Conservation (phyloP, 2,329 filamentous ascomycete genomes). For the Scolecobasidium constrictum region DNA sequence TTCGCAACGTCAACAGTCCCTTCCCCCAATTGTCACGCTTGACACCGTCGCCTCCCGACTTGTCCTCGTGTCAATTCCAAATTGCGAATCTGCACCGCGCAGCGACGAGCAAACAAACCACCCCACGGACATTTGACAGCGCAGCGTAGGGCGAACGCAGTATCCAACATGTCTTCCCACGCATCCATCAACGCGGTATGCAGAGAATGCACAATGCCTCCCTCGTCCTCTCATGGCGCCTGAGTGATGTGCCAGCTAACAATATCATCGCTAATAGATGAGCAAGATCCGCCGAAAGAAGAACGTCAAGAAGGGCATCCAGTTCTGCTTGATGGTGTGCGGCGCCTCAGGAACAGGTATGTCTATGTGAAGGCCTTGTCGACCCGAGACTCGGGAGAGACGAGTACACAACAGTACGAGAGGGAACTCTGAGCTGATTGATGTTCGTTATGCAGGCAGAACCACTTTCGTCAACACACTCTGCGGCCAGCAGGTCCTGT, state of each 20-base stretch:
- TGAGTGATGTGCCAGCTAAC: constrained; percentile 12
- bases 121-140: not conserved
- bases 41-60: no score
- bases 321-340: constrained; percentile 99
- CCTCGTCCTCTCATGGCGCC: constrained; percentile 4
- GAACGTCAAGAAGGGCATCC: constrained; percentile 99
- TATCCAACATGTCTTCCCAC: constrained; percentile 7
- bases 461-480: constrained; percentile 99
- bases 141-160: not conserved
- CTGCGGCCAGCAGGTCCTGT: constrained; percentile 85
- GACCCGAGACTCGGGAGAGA: no score
- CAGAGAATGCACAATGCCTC: not conserved
- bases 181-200: constrained; percentile 10
- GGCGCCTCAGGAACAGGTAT: constrained; percentile 96
- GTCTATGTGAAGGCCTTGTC: no score
- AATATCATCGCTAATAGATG: constrained; percentile 30
- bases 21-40: no score
- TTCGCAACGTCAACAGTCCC: no score
- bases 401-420: no score
- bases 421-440: no score
- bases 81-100: not conserved
- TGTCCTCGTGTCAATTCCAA: no score
- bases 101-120: not conserved
- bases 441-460: constrained; percentile 59
- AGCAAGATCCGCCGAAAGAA: constrained; percentile 99